Percentiles rank a stretch among this genome's conserved stretches.
phyloP scores from a whole-genome alignment of 345 rosid genomes.

The Gossypium arboreum region DNA sequence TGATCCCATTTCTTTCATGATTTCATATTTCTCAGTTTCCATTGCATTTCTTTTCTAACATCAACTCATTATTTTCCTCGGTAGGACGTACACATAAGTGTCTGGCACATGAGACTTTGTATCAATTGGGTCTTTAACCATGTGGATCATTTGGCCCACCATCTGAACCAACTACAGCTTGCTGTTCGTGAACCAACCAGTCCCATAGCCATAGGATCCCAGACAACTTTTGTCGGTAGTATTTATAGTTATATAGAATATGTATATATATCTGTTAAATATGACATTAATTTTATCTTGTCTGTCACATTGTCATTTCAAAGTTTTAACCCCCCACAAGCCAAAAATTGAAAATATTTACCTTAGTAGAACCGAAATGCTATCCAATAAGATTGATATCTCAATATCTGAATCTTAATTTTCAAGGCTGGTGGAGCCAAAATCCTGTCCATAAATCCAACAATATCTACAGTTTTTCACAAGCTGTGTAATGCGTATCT shows the following conservation, averaged over 20 bases:
- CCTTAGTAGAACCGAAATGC: background rate
- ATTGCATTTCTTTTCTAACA: background rate
- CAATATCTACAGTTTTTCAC: background rate
- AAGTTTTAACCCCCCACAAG: background rate
- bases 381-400: background rate
- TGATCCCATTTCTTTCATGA: background rate
- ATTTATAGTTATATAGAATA: background rate
- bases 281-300: background rate
- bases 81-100: background rate
- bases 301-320: background rate
- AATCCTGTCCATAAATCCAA: background rate
- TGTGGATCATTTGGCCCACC: constrained; percentile 10
- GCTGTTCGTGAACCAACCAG: background rate
- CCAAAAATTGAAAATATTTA: background rate
- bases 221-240: constrained; percentile 12
- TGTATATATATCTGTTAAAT: background rate
- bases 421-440: constrained; percentile 1
- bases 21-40: background rate
- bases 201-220: constrained; percentile 6
- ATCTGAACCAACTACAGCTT: background rate
- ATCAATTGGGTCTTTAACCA: constrained; percentile 6
- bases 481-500: background rate
- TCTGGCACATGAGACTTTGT: background rate
- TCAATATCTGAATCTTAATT: background rate
- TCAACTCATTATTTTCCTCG: background rate